phyloP scores from a whole-genome alignment of 1,284 basidiomycete genomes.

The Gymnopus androsaceus region DNA sequence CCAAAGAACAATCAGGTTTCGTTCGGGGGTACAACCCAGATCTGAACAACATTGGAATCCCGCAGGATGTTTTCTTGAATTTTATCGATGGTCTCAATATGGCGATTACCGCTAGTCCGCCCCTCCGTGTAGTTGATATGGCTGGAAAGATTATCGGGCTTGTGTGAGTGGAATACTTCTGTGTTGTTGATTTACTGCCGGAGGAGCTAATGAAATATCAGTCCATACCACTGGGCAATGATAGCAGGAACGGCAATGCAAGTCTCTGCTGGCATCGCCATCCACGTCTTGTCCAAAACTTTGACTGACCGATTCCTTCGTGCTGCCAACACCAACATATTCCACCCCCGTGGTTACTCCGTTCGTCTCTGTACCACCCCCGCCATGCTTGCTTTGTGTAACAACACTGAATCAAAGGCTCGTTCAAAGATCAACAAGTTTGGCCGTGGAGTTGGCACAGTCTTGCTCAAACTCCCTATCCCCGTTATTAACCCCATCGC shows the following conservation, averaged over 20 bases:
- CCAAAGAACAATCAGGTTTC: conserved; percentile 21
- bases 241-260: conserved; percentile 25
- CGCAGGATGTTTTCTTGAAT: conserved; percentile 21
- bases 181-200: neutral
- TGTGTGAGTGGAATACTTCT: conserved; percentile 18
- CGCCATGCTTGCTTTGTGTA: conserved; percentile 26
- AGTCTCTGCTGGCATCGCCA: conserved; percentile 22
- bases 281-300: conserved; percentile 29
- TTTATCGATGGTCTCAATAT: conserved; percentile 28
- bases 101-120: conserved; percentile 24
- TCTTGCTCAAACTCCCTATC: conserved; percentile 18
- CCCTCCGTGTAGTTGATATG: conserved; percentile 22
- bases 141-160: conserved; percentile 23
- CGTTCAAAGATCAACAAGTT: conserved; percentile 15
- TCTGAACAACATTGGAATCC: conserved; percentile 18
- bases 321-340: conserved; percentile 26
- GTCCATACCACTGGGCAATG: conserved; percentile 27
- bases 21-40: conserved; percentile 20
- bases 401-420: neutral
- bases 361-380: conserved; percentile 28
- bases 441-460: conserved; percentile 21
- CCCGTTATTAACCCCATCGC: conserved; percentile 15
- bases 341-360: conserved; percentile 26
- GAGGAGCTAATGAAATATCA: neutral
- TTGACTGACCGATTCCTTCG: conserved; percentile 32